phyloP scores from a whole-genome alignment of 2,329 filamentous ascomycete genomes.

The Ceratocystis alfenasii region DNA sequence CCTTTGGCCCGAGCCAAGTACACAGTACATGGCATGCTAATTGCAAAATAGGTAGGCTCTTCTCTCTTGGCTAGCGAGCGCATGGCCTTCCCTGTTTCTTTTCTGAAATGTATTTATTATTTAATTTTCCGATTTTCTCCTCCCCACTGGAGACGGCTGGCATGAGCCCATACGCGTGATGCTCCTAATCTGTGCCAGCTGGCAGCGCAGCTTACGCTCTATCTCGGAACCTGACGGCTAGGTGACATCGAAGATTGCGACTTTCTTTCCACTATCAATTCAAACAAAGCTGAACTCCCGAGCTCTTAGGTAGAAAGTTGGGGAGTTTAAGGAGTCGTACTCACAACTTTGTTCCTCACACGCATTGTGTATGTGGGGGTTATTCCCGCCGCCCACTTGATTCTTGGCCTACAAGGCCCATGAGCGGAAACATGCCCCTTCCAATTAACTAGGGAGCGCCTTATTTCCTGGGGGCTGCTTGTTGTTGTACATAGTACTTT shows the following conservation, averaged over 20 bases:
- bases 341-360: not conserved
- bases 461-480: not conserved
- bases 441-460: not conserved
- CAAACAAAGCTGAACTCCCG: not conserved
- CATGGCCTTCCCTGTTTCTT: not conserved
- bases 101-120: constrained; percentile 5
- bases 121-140: not conserved
- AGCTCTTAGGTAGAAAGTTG: not conserved
- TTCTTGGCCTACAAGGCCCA: not conserved
- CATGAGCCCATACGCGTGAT: not conserved
- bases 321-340: not conserved
- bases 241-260: constrained; percentile 11
- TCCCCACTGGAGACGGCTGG: not conserved
- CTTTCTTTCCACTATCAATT: not conserved
- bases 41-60: not conserved
- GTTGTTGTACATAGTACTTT: constrained; percentile 3
- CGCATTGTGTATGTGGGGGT: not conserved
- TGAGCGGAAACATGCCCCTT: not conserved
- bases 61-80: not conserved
- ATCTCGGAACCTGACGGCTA: not conserved
- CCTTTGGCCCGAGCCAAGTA: not conserved
- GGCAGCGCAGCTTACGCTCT: not conserved
- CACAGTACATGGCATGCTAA: not conserved
- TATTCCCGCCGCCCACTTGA: constrained; percentile 1
- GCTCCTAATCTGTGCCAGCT: not conserved